These are phyloP conservation scores for Amanita phalloides DNA, from an alignment of 768 basidiomycete species.

Conservation along the genomic window DNA sequence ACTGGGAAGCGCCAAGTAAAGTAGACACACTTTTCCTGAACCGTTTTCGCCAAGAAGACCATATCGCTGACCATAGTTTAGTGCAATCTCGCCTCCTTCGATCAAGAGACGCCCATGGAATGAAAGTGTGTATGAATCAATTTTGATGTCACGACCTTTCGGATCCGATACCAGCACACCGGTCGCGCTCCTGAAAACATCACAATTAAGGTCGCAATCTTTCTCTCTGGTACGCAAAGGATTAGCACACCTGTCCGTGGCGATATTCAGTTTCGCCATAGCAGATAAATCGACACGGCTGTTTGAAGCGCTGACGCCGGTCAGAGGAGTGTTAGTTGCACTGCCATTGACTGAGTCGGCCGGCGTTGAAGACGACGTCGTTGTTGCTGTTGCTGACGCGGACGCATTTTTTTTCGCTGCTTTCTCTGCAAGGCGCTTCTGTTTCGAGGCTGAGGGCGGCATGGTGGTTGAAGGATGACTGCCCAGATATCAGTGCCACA, in stretches of 20 bases:
- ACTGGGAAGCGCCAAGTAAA: not conserved
- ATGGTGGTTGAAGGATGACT: constrained; percentile 21
- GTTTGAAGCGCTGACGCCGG: constrained; percentile 68
- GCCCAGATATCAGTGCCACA: constrained; percentile 12
- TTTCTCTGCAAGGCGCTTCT: constrained; percentile 93
- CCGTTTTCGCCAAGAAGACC: constrained; percentile 96
- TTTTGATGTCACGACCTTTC: constrained; percentile 95
- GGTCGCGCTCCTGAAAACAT: constrained; percentile 60
- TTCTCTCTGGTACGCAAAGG: not conserved
- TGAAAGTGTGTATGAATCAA: constrained; percentile 89
- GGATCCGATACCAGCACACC: constrained; percentile 90
- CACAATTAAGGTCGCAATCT: constrained; percentile 5
- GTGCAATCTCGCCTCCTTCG: constrained; percentile 53
- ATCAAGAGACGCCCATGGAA: constrained; percentile 91
- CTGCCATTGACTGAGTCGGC: constrained; percentile 57
- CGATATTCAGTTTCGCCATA: constrained; percentile 86
- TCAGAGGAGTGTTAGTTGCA: constrained; percentile 67
- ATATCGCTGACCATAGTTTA: constrained; percentile 89
- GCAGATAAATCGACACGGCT: constrained; percentile 71
- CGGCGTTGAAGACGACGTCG: constrained; percentile 44
- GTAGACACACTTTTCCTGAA: constrained; percentile 78
- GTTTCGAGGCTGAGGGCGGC: constrained; percentile 77
- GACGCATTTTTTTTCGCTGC: constrained; percentile 68
- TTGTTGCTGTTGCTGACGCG: constrained; percentile 25
- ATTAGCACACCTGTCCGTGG: constrained; percentile 67